These are phyloP conservation scores for Tephrocybe sp. DNA, from an alignment of 768 basidiomycete species.

Conservation along the genomic window DNA sequence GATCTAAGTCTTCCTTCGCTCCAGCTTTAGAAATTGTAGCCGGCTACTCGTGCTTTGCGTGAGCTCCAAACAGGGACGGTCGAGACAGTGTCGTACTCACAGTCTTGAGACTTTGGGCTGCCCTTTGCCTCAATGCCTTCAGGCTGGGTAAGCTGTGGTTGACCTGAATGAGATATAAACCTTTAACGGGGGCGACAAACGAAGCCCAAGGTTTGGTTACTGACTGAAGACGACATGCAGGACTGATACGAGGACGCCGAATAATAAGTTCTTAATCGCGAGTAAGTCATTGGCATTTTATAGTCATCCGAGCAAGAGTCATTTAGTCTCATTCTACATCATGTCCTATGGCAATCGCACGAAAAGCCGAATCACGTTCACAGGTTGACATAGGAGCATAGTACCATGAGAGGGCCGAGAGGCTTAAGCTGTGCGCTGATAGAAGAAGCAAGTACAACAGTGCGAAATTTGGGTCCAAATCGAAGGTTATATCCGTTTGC, in stretches of 20 bases:
- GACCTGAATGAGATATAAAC: background rate
- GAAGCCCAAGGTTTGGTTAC: background rate
- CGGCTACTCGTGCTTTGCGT: slow-evolving; percentile 1
- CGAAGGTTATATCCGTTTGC: too few species aligned
- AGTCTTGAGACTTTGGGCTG: slow-evolving; percentile 6
- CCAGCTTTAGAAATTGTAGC: background rate
- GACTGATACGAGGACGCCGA: background rate
- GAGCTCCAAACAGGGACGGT: background rate
- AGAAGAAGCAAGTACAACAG: too few species aligned
- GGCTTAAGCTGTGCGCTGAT: too few species aligned
- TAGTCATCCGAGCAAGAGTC: background rate
- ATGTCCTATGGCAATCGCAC: too few species aligned
- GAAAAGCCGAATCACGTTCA: too few species aligned
- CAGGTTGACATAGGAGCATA: too few species aligned
- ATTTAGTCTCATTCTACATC: background rate
- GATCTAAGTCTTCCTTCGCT: slow-evolving; percentile 1
- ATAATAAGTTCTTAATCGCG: background rate
- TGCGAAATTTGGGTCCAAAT: too few species aligned
- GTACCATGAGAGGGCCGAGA: too few species aligned
- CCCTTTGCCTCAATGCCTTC: slow-evolving; percentile 8
- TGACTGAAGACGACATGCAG: background rate
- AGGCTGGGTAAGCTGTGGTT: slow-evolving; percentile 3
- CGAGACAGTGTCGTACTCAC: background rate
- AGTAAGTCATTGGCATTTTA: slow-evolving; percentile 4
- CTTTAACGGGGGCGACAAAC: background rate